Conservation (phyloP, 2,329 filamentous ascomycete genomes). For the Xylariaceae sp. region DNA sequence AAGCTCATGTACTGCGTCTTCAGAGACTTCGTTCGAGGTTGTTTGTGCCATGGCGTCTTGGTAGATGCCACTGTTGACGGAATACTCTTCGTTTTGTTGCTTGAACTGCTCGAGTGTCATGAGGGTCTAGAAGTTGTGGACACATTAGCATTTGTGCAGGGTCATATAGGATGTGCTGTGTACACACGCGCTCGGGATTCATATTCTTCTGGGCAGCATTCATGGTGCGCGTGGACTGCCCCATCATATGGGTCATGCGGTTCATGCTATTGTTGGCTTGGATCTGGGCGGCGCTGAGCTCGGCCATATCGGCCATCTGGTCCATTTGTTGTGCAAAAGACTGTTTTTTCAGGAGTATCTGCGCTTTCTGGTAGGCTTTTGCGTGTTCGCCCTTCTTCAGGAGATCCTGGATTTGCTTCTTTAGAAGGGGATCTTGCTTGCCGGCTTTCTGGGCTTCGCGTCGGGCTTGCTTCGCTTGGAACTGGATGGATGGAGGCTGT, state of each 20-base stretch:
- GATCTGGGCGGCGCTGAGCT: constrained; percentile 57
- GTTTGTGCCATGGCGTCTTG: constrained; percentile 79
- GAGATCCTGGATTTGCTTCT: constrained; percentile 61
- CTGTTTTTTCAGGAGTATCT: constrained; percentile 59
- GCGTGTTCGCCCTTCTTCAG: constrained; percentile 61
- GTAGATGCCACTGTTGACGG: constrained; percentile 69
- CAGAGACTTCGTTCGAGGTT: constrained; percentile 66
- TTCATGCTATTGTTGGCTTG: constrained; percentile 64
- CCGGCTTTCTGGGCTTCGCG: constrained; percentile 58
- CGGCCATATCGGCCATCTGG: constrained; percentile 61
- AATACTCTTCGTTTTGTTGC: constrained; percentile 60
- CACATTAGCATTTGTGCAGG: neutral
- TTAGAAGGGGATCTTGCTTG: constrained; percentile 57
- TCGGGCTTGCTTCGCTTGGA: constrained; percentile 60
- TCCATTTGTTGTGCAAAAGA: constrained; percentile 61
- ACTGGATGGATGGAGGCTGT: constrained; percentile 30
- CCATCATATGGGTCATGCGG: constrained; percentile 62
- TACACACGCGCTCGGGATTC: constrained; percentile 52
- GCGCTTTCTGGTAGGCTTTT: constrained; percentile 60
- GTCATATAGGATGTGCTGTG: neutral
- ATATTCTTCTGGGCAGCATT: constrained; percentile 53
- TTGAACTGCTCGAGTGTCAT: constrained; percentile 59
- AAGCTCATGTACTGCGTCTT: constrained; percentile 83
- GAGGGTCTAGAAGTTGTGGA: constrained; percentile 41
- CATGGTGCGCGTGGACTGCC: constrained; percentile 56